Conservation (phyloP, 2,329 filamentous ascomycete genomes). For the Diaporthe sp. region DNA sequence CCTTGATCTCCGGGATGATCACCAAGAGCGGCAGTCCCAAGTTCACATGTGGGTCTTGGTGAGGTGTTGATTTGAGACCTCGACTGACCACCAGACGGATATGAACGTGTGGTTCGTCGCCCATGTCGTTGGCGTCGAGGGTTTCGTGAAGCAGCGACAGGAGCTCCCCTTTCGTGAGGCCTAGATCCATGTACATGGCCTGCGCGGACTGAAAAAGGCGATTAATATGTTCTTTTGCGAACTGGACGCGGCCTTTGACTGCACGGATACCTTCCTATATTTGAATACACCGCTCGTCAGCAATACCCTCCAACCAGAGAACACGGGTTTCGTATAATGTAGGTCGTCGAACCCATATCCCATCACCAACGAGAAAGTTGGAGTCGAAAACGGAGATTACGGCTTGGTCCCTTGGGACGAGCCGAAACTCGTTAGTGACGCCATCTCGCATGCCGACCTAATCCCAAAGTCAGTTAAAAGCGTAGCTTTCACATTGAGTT, state of each 20-base stretch:
- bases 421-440: neutral
- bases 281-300: neutral
- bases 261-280: neutral
- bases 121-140: slow-evolving; percentile 6
- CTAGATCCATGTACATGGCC: neutral
- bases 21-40: neutral
- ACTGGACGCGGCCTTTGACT: slow-evolving; percentile 3
- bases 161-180: neutral
- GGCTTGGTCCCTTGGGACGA: neutral
- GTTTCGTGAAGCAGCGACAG: neutral
- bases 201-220: neutral
- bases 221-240: neutral
- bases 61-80: slow-evolving; percentile 1
- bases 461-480: neutral
- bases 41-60: neutral
- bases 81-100: slow-evolving; percentile 3
- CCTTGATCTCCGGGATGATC: slow-evolving; percentile 1
- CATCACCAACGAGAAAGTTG: slow-evolving; percentile 3
- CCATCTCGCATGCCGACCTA: slow-evolving; percentile 5
- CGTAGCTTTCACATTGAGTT: neutral
- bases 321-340: no score
- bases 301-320: neutral
- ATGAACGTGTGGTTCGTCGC: slow-evolving; percentile 1
- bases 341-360: neutral
- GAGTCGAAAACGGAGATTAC: neutral